phyloP scores from a whole-genome alignment of 1,139 yeast genomes.

The Yamadazyma kanchanaburiensis region DNA sequence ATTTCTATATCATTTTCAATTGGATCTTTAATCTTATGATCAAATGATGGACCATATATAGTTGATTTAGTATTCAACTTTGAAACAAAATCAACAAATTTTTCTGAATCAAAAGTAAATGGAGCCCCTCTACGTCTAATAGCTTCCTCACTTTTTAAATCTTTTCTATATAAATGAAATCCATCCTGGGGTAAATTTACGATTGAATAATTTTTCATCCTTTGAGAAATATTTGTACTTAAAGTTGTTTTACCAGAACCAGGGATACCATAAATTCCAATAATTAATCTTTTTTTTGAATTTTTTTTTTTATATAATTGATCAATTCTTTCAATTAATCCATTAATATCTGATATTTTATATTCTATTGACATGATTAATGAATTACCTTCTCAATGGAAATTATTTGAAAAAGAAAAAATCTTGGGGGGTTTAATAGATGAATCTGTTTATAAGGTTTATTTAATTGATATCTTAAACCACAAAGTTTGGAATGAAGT shows the following conservation, averaged over 20 bases:
- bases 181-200: slow-evolving; percentile 64
- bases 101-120: slow-evolving; percentile 67
- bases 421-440: no score
- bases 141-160: slow-evolving; percentile 59
- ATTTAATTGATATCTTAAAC: slow-evolving; percentile 4
- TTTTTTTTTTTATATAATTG: slow-evolving; percentile 1
- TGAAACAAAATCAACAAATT: slow-evolving; percentile 24
- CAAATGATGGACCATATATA: slow-evolving; percentile 64
- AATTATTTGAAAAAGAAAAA: no score
- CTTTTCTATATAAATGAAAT: slow-evolving; percentile 64
- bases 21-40: slow-evolving; percentile 70
- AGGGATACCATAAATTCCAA: slow-evolving; percentile 73
- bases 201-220: slow-evolving; percentile 16
- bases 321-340: slow-evolving; percentile 10
- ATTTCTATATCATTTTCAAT: slow-evolving; percentile 47
- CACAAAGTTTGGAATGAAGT: slow-evolving; percentile 13
- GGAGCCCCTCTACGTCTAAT: slow-evolving; percentile 77
- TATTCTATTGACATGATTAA: slow-evolving; percentile 1
- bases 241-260: slow-evolving; percentile 81
- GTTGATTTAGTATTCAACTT: slow-evolving; percentile 12
- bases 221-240: slow-evolving; percentile 29
- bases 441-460: no score
- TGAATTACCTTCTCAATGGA: no score
- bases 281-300: slow-evolving; percentile 16
- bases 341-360: slow-evolving; percentile 6